These are phyloP conservation scores for Linum trigynum DNA, from an alignment of 345 rosid genomes.

Conservation along the genomic window DNA sequence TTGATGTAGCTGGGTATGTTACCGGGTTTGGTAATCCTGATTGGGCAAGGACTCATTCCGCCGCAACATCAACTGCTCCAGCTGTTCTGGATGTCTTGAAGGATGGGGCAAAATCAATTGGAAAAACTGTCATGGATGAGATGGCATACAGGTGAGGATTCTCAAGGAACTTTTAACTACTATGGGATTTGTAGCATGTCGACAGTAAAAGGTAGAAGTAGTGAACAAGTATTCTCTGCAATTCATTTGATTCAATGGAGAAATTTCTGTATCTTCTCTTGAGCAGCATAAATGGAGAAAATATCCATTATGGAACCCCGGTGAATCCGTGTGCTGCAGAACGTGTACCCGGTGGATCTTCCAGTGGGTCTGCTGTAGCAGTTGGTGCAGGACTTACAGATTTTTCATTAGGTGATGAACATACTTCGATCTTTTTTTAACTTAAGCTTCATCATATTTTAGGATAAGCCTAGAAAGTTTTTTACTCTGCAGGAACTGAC, in stretches of 20 bases:
- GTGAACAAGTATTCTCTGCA: too few relatives aligned
- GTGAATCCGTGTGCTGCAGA: slow-evolving; percentile 64
- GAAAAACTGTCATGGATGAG: slow-evolving; percentile 83
- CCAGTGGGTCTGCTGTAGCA: slow-evolving; percentile 96
- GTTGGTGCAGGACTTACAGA: slow-evolving; percentile 77
- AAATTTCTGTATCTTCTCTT: neutral
- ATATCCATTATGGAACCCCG: slow-evolving; percentile 82
- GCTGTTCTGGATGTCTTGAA: slow-evolving; percentile 51
- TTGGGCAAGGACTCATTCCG: slow-evolving; percentile 74
- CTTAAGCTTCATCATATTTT: neutral
- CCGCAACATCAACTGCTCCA: slow-evolving; percentile 62
- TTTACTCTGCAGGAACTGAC: slow-evolving; percentile 57
- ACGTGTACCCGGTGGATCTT: slow-evolving; percentile 87
- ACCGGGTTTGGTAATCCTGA: slow-evolving; percentile 93
- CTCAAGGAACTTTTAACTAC: slow-evolving; percentile 1
- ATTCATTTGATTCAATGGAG: neutral
- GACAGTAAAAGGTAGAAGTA: too few relatives aligned
- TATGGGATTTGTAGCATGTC: neutral
- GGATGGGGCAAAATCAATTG: slow-evolving; percentile 65
- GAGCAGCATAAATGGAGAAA: slow-evolving; percentile 74
- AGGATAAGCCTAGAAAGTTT: neutral
- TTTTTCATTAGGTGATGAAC: slow-evolving; percentile 62
- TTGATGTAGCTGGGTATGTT: slow-evolving; percentile 68
- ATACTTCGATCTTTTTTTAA: neutral
- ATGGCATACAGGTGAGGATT: slow-evolving; percentile 71